These are phyloP conservation scores for Magnolia kwangsiensis DNA, from an alignment of 164 flowering plant genomes.

Conservation along the genomic window DNA sequence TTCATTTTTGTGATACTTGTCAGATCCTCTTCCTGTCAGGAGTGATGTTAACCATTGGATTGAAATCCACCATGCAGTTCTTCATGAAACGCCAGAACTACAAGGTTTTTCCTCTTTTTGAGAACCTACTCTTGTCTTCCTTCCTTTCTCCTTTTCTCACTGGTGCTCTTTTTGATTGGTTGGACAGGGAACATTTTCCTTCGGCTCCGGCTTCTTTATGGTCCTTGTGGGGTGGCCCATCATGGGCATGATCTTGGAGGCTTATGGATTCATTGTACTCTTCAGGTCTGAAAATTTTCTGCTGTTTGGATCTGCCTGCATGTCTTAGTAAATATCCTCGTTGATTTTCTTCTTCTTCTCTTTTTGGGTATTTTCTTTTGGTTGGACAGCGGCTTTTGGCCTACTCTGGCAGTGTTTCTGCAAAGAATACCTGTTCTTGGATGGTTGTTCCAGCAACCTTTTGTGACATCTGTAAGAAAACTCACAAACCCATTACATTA, in stretches of 20 bases:
- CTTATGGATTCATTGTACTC: slow-evolving; percentile 86
- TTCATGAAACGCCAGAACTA: slow-evolving; percentile 84
- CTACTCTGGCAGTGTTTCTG: slow-evolving; percentile 81
- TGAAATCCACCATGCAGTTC: slow-evolving; percentile 81
- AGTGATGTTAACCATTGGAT: slow-evolving; percentile 84
- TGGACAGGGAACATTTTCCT: slow-evolving; percentile 85
- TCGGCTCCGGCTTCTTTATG: slow-evolving; percentile 83
- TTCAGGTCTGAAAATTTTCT: slow-evolving; percentile 59
- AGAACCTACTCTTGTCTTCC: not conserved
- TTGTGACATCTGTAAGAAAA: slow-evolving; percentile 72
- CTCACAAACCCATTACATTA: not conserved
- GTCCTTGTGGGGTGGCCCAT: slow-evolving; percentile 95
- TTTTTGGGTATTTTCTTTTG: slow-evolving; percentile 7
- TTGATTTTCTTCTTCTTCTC: slow-evolving; percentile 6
- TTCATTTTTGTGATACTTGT: slow-evolving; percentile 19
- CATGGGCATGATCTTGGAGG: slow-evolving; percentile 87
- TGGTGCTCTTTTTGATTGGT: slow-evolving; percentile 5
- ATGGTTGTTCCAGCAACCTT: slow-evolving; percentile 94
- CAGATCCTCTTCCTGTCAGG: slow-evolving; percentile 97
- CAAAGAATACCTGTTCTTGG: slow-evolving; percentile 92
- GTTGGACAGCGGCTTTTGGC: slow-evolving; percentile 91
- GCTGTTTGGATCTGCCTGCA: not conserved
- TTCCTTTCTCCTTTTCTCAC: not conserved
- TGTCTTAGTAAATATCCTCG: not conserved
- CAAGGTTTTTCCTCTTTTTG: slow-evolving; percentile 43